These are phyloP conservation scores for Mycena olivaceomarginata DNA, from an alignment of 768 basidiomycete genomes.

Conservation along the genomic window DNA sequence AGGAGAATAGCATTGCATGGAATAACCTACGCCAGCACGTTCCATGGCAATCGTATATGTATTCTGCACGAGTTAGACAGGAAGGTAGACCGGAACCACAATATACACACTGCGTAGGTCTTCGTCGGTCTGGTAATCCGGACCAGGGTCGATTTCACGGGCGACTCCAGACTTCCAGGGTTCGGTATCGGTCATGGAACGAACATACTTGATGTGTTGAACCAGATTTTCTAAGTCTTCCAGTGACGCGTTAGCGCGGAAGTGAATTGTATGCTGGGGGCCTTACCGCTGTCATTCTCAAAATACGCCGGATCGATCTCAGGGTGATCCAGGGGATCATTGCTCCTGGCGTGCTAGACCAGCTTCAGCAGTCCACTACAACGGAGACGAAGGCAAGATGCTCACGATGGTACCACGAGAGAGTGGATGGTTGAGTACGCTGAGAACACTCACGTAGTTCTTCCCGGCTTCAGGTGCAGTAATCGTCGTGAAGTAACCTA, in stretches of 20 bases:
- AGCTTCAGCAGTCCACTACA: background rate
- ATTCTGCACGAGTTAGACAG: conserved; percentile 4
- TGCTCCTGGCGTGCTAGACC: conserved; percentile 53
- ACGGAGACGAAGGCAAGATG: background rate
- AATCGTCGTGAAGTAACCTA: background rate
- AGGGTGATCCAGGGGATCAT: conserved; percentile 58
- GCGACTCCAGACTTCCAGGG: conserved; percentile 28
- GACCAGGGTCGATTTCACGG: conserved; percentile 34
- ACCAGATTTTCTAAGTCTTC: background rate
- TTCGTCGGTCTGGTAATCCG: conserved; percentile 30
- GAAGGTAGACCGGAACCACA: too few species aligned
- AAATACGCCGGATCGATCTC: conserved; percentile 65
- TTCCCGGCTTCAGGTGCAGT: conserved; percentile 47
- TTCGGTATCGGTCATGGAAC: conserved; percentile 25
- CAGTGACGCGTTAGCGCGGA: background rate
- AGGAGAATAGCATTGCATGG: background rate
- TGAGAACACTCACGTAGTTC: background rate
- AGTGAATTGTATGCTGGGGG: too few species aligned
- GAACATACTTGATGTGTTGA: conserved; percentile 27
- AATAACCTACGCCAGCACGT: conserved; percentile 34
- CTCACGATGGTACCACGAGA: background rate
- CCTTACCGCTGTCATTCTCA: conserved; percentile 61
- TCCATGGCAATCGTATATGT: conserved; percentile 33
- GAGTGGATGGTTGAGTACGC: background rate
- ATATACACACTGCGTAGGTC: conserved; percentile 19